Evolutionary conservation across 129 eudicot genomes (phyloP), one percentile per base, ranked within the genome.

Genomic region (Flaveria robusta): DNA sequence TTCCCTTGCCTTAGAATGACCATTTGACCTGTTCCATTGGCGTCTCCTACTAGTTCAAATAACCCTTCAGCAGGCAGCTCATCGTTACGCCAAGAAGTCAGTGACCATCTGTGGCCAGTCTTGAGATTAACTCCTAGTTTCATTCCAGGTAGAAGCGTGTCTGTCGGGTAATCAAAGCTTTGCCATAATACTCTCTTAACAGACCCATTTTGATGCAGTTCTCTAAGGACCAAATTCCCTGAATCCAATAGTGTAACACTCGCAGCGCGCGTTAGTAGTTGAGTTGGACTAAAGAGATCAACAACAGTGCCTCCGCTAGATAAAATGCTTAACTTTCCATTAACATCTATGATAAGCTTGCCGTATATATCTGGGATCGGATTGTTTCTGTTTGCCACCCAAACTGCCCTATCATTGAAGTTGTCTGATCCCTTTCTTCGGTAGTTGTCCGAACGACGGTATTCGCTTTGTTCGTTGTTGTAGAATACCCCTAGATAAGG

Each of bases 331-430:
- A 82, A 65, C n/a, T 49, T 59, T 1, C 82, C 79, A 26, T 68
- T 12, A 47, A 1, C 45, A 16, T 81, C 72, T 24, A 81, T 58
- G 26, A 49, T 46, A 27, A 78, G 72, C 41, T 78, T 49, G 16
- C 77, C 67, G 45, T 46, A 46, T 20, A 66, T 50, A 62, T 72
- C 83, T 43, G 66, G 43, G 65, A 75, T 66, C 14, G 84, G 89
- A 46, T 74, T 74, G 54, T 79, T 82, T 59, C 86, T 69, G 74
- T 85, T 85, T 34, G 89, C 86, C 10, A 85, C 86, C 89, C 86
- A 85, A 55, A 85, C 86, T 16, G 79, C 24, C 9, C 27, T 52
- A 15, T 54, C 63, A 9, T 34, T 71, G 8, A 34, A 0, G 14
- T 54, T 26, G 54, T 72, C 68, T 13, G 18, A 46, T 9, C 69